These are phyloP conservation scores for Colletotrichum phormii DNA, from an alignment of 2,329 filamentous ascomycete genomes.

Conservation along the genomic window DNA sequence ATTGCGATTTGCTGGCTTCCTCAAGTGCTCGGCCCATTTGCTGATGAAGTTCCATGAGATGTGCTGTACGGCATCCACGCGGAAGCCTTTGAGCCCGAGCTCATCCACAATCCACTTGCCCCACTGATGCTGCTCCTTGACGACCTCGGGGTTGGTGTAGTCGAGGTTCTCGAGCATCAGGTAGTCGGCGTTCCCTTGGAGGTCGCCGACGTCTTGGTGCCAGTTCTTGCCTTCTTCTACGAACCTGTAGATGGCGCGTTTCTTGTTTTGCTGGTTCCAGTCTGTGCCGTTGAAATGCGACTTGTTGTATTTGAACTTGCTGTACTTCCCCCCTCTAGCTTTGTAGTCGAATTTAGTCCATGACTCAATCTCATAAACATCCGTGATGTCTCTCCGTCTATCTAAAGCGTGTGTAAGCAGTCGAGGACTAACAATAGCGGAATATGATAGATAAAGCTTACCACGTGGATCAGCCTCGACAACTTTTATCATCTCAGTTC, in stretches of 20 bases:
- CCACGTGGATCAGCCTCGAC: conserved; percentile 29
- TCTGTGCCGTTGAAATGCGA: conserved; percentile 35
- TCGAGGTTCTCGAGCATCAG: conserved; percentile 35
- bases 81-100: conserved; percentile 25
- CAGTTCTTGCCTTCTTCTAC: conserved; percentile 33
- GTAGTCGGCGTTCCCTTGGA: conserved; percentile 32
- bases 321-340: conserved; percentile 32
- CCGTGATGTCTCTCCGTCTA: conserved; percentile 30
- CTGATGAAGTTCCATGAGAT: conserved; percentile 36
- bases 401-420: conserved; percentile 6
- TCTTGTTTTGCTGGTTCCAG: conserved; percentile 33
- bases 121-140: conserved; percentile 29
- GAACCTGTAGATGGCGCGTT: conserved; percentile 31
- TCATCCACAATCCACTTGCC: conserved; percentile 32
- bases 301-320: conserved; percentile 32
- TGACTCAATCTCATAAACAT: conserved; percentile 30
- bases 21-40: conserved; percentile 22
- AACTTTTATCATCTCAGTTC: conserved; percentile 31
- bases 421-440: neutral
- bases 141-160: conserved; percentile 32
- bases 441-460: neutral
- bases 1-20: conserved; percentile 4
- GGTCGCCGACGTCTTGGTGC: conserved; percentile 32
- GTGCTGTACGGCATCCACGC: conserved; percentile 33
- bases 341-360: conserved; percentile 31